These are phyloP conservation scores for Leccinum subgranulosum DNA, from an alignment of 768 basidiomycete species.

Conservation along the genomic window DNA sequence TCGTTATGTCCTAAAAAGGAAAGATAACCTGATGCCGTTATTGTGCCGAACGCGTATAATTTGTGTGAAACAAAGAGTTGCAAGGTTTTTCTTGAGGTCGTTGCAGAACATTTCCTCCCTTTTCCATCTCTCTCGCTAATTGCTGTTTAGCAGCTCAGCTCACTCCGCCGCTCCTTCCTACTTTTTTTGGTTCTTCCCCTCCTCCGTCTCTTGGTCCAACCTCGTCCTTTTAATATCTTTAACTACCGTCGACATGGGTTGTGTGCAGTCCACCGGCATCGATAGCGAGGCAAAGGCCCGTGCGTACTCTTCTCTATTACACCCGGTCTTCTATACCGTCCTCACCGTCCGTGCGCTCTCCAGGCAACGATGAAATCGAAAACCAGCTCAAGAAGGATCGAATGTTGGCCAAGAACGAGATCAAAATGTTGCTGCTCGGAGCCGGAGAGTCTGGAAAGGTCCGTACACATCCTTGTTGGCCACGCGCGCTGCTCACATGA, in stretches of 20 bases:
- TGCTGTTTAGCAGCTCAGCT: constrained; percentile 12
- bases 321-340: neutral
- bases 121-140: constrained; percentile 25
- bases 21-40: constrained; percentile 12
- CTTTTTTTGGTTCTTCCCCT: constrained; percentile 9
- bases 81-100: constrained; percentile 8
- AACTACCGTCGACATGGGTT: constrained; percentile 53
- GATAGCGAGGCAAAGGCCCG: constrained; percentile 84
- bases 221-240: constrained; percentile 1
- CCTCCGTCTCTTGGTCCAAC: constrained; percentile 4
- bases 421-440: constrained; percentile 94
- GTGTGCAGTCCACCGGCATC: constrained; percentile 64
- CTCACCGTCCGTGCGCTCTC: neutral
- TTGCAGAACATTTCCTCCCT: neutral
- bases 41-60: constrained; percentile 20
- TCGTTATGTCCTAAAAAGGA: constrained; percentile 12
- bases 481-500: neutral
- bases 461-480: constrained; percentile 12
- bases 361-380: constrained; percentile 93
- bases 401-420: constrained; percentile 88
- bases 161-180: constrained; percentile 22
- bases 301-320: constrained; percentile 38
- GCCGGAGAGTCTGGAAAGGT: constrained; percentile 98
- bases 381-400: constrained; percentile 86
- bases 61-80: constrained; percentile 6